A percentile compares a stretch with the other conserved stretches of the same genome.
These are phyloP conservation scores for Solanum paucissectum DNA, from an alignment of 257 asterid species.

Conservation along the genomic window DNA sequence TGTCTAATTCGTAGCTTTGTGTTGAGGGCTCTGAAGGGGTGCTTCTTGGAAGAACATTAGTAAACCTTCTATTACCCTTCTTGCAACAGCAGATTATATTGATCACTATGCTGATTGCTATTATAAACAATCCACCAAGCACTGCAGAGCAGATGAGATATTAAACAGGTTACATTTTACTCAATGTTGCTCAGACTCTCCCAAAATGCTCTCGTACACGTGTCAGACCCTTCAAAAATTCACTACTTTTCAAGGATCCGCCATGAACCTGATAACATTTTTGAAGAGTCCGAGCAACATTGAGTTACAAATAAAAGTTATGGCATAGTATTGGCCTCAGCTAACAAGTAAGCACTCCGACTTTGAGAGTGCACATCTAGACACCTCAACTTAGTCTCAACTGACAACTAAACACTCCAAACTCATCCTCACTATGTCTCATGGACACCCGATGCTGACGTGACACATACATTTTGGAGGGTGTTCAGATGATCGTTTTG, in stretches of 20 bases:
- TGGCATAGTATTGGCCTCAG: not conserved
- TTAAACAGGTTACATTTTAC: not conserved
- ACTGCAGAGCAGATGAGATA: not conserved
- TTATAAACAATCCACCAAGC: not conserved
- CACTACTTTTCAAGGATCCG: not conserved
- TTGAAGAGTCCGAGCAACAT: not conserved
- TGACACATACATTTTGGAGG: not conserved
- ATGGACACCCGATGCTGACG: not conserved
- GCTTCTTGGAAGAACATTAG: not conserved
- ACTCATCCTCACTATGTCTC: not conserved
- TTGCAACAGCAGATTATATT: not conserved
- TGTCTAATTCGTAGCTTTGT: not conserved
- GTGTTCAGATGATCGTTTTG: not conserved
- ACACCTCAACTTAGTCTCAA: not conserved
- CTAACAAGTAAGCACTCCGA: no score
- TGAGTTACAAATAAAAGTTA: not conserved
- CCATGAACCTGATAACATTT: not conserved
- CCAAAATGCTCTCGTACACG: not conserved
- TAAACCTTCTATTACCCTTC: not conserved
- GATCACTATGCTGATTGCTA: not conserved
- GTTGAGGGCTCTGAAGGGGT: not conserved
- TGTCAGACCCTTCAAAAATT: not conserved
- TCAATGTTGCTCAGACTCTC: not conserved
- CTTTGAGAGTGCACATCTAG: not conserved
- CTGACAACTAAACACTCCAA: not conserved